Conservation (phyloP, 768 basidiomycete species). For the Chalciporus pseudorubinellus region DNA sequence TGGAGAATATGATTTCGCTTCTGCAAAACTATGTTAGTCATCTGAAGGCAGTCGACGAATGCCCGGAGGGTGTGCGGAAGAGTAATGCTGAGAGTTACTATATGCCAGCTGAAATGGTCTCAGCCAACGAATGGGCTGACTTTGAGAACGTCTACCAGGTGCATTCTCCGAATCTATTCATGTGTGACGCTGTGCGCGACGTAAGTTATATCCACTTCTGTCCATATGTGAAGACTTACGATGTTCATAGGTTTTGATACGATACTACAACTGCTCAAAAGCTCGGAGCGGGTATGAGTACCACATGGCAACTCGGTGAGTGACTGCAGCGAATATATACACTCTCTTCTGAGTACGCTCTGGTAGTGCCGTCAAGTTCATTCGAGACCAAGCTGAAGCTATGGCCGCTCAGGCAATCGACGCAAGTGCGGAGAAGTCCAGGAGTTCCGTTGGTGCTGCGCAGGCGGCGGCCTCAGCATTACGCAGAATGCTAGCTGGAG, state of each 20-base stretch:
- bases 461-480: slow-evolving; percentile 67
- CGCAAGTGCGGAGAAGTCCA: slow-evolving; percentile 26
- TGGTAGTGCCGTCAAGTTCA: slow-evolving; percentile 77
- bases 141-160: slow-evolving; percentile 93
- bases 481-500: slow-evolving; percentile 60
- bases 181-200: slow-evolving; percentile 76
- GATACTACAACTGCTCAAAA: slow-evolving; percentile 83
- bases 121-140: slow-evolving; percentile 68
- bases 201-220: slow-evolving; percentile 42
- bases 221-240: not conserved
- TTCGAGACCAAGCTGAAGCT: slow-evolving; percentile 74
- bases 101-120: slow-evolving; percentile 65
- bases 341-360: slow-evolving; percentile 4
- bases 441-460: slow-evolving; percentile 42
- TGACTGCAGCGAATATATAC: not conserved
- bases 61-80: slow-evolving; percentile 29
- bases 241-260: slow-evolving; percentile 67
- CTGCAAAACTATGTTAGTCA: slow-evolving; percentile 60
- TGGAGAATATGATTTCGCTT: slow-evolving; percentile 53
- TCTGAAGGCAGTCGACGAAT: slow-evolving; percentile 46
- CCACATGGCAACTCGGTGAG: slow-evolving; percentile 81
- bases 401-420: slow-evolving; percentile 13
- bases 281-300: slow-evolving; percentile 80
- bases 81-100: slow-evolving; percentile 50
- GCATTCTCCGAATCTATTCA: slow-evolving; percentile 78